Evolutionary conservation across 352 stramenopile species (phyloP).

Genomic region (Hyaloperonospora brassicae): DNA sequence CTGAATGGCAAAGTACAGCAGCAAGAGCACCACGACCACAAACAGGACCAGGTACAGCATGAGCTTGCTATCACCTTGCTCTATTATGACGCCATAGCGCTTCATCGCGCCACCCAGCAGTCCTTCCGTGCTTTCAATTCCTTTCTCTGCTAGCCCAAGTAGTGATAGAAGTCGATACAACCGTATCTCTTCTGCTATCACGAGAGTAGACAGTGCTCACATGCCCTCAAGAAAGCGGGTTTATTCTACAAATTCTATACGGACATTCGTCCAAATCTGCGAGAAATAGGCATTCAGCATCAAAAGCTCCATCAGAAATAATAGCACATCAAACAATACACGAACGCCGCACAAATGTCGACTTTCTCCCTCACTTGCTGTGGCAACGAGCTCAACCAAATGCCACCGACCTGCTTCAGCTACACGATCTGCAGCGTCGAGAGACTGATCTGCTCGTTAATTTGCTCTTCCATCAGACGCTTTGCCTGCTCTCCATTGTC

Average conservation of each 20-base stretch:
- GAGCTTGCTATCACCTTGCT: slow-evolving; percentile 79
- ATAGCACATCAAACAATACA: not conserved
- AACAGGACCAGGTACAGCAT: slow-evolving; percentile 87
- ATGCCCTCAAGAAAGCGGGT: slow-evolving; percentile 78
- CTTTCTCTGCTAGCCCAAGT: slow-evolving; percentile 38
- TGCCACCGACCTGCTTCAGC: slow-evolving; percentile 67
- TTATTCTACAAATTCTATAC: slow-evolving; percentile 69
- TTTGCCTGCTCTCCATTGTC: slow-evolving; percentile 75
- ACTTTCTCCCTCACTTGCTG: not conserved
- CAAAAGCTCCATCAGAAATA: not conserved
- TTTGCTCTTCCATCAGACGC: slow-evolving; percentile 75
- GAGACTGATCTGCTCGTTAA: slow-evolving; percentile 83
- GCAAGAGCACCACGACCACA: no score
- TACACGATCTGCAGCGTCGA: slow-evolving; percentile 81
- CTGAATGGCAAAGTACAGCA: no score
- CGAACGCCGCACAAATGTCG: no score
- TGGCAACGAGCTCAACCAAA: not conserved
- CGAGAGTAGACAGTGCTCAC: slow-evolving; percentile 23
- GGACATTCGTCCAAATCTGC: slow-evolving; percentile 69
- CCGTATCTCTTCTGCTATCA: not conserved
- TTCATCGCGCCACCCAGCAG: slow-evolving; percentile 82
- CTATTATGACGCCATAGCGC: slow-evolving; percentile 77
- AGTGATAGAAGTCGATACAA: not conserved
- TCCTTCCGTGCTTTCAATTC: slow-evolving; percentile 79
- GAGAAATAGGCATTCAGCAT: slow-evolving; percentile 5